Percentiles rank a stretch among this genome's conserved stretches.
Conservation (phyloP, 805 yeast genomes). For the Pichia sporocuriosa region DNA sequence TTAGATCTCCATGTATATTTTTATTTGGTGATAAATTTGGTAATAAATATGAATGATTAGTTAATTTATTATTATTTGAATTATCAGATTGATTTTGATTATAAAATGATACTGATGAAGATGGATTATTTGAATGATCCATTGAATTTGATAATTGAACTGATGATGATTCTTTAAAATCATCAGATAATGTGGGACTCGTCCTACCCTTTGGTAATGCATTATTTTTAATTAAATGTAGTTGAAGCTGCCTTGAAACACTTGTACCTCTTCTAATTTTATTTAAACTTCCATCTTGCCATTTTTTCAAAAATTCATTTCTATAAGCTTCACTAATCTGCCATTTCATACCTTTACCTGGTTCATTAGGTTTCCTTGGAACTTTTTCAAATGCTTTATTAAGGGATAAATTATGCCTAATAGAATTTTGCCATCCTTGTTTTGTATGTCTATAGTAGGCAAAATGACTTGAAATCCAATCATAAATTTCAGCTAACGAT, state of each 20-base stretch:
- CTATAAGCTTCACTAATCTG: conserved; percentile 81
- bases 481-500: conserved; percentile 86
- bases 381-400: conserved; percentile 98
- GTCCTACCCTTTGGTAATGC: conserved; percentile 40
- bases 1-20: conserved; percentile 21
- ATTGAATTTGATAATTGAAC: conserved; percentile 1
- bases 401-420: conserved; percentile 87
- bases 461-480: conserved; percentile 81
- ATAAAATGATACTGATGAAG: not conserved
- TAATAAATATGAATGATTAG: not conserved
- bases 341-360: conserved; percentile 99
- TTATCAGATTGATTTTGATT: not conserved
- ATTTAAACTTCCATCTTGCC: conserved; percentile 66
- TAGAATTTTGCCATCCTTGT: conserved; percentile 98
- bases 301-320: conserved; percentile 75
- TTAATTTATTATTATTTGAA: not conserved
- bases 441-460: conserved; percentile 88
- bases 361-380: conserved; percentile 90
- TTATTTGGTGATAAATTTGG: conserved; percentile 3
- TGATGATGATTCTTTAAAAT: not conserved
- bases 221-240: conserved; percentile 59
- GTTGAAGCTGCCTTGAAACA: conserved; percentile 71
- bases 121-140: not conserved
- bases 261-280: conserved; percentile 75
- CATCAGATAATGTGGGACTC: conserved; percentile 12